These are phyloP conservation scores for Pholiota molesta DNA, from an alignment of 768 basidiomycete genomes.

Conservation along the genomic window DNA sequence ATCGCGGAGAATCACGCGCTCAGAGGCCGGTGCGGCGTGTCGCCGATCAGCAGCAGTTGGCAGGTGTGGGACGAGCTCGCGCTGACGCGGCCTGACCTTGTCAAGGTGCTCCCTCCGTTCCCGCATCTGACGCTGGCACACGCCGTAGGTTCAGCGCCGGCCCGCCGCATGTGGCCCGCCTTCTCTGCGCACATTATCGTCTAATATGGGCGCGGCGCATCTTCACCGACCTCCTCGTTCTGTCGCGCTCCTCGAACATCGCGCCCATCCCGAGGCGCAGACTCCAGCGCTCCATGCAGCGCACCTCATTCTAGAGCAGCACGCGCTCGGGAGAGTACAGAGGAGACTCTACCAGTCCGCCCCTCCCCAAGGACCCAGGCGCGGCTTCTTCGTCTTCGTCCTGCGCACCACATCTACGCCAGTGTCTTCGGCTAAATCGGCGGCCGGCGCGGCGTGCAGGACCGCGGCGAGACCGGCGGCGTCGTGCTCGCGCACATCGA, in stretches of 20 bases:
- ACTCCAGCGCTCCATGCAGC: constrained; percentile 50
- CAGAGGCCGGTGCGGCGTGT: no score
- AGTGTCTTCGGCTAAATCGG: constrained; percentile 31
- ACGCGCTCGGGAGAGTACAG: no score
- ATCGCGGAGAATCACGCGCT: no score
- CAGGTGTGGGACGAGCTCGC: no score
- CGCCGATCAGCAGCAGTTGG: constrained; percentile 46
- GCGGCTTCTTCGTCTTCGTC: constrained; percentile 54
- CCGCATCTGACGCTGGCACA: no score
- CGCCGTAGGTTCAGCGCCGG: constrained; percentile 44
- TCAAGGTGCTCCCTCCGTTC: constrained; percentile 44
- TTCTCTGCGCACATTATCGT: constrained; percentile 42
- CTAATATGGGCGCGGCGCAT: constrained; percentile 46
- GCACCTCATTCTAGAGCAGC: no score
- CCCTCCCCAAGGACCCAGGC: constrained; percentile 42
- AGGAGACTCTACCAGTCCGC: no score
- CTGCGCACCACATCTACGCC: constrained; percentile 45
- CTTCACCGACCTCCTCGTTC: constrained; percentile 43
- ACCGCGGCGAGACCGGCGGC: constrained; percentile 14
- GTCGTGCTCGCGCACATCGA: constrained; percentile 45
- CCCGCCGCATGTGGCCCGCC: constrained; percentile 38
- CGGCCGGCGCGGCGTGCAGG: constrained; percentile 21
- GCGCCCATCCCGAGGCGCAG: constrained; percentile 51
- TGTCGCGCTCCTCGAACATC: constrained; percentile 38
- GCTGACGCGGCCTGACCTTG: constrained; percentile 47